phyloP scores from a whole-genome alignment of 257 asterid genomes.

The Solanum appendiculatum region DNA sequence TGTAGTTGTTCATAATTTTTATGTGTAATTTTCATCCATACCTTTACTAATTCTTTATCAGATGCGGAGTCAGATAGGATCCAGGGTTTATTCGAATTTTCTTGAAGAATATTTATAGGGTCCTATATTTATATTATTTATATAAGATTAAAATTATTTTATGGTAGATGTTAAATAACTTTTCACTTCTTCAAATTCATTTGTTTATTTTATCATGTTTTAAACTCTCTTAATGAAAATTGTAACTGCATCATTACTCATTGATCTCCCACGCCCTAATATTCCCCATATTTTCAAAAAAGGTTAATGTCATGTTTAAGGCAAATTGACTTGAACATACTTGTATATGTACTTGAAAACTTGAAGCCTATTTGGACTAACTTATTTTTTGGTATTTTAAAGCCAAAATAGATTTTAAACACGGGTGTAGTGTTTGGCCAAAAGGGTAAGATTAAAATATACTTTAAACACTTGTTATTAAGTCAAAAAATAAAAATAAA shows the following conservation, averaged over 20 bases:
- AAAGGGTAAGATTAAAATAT: background rate
- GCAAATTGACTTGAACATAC: background rate
- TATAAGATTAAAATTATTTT: too few species aligned
- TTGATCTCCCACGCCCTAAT: background rate
- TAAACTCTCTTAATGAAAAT: background rate
- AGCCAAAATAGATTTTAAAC: background rate
- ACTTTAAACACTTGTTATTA: background rate
- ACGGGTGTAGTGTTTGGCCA: background rate
- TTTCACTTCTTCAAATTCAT: too few species aligned
- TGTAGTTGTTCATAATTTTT: background rate
- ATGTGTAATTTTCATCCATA: background rate
- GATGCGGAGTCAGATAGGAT: accelerated
- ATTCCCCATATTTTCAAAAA: too few species aligned
- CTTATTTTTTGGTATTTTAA: too few species aligned
- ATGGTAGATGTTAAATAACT: background rate
- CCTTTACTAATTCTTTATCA: background rate
- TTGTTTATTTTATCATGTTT: too few species aligned
- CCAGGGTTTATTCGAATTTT: background rate
- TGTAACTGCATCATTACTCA: too few species aligned
- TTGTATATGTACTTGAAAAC: background rate
- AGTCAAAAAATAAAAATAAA: too few species aligned
- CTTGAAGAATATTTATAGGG: too few species aligned
- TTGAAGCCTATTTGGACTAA: background rate
- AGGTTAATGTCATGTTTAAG: too few species aligned
- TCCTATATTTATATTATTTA: too few species aligned